Percentiles rank a stretch among this genome's conserved stretches.
Evolutionary conservation across 2,329 filamentous ascomycete genomes (phyloP).

Genomic region (Talaromyces atroroseus): DNA sequence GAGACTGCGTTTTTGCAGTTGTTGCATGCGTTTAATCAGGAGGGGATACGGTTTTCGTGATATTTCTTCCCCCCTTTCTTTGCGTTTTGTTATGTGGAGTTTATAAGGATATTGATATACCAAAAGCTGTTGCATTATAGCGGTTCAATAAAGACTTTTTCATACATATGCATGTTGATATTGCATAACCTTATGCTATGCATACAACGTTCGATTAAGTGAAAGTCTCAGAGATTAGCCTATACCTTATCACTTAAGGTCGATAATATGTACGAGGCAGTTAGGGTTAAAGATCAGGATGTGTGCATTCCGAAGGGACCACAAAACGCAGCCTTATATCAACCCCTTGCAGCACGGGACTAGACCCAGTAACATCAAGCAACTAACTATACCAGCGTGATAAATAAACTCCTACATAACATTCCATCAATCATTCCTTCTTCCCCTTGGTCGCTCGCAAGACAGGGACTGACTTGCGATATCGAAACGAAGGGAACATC

Average conservation of each 20-base stretch:
- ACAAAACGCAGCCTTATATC: not conserved
- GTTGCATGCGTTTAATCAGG: slow-evolving; percentile 78
- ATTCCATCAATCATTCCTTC: not conserved
- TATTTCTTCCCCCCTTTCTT: not conserved
- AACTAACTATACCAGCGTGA: not conserved
- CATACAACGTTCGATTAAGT: too few relatives aligned
- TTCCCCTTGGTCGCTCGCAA: not conserved
- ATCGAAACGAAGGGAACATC: not conserved
- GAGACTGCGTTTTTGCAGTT: slow-evolving; percentile 87
- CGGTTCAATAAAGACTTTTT: not conserved
- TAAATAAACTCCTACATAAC: not conserved
- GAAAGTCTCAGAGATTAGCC: too few relatives aligned
- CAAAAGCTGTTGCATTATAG: not conserved
- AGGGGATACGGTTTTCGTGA: slow-evolving; percentile 64
- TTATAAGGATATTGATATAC: not conserved
- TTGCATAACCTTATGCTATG: too few relatives aligned
- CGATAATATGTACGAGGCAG: too few relatives aligned
- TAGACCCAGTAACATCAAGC: not conserved
- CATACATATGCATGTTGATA: too few relatives aligned
- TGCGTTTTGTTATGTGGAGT: not conserved
- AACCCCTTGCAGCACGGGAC: not conserved
- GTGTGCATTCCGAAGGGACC: not conserved
- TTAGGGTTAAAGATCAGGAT: not conserved
- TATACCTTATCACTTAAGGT: too few relatives aligned
- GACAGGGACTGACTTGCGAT: not conserved